Evolutionary conservation across 176 grass and related monocot genomes (phyloP).

Genomic region (Cenchrus americanus): DNA sequence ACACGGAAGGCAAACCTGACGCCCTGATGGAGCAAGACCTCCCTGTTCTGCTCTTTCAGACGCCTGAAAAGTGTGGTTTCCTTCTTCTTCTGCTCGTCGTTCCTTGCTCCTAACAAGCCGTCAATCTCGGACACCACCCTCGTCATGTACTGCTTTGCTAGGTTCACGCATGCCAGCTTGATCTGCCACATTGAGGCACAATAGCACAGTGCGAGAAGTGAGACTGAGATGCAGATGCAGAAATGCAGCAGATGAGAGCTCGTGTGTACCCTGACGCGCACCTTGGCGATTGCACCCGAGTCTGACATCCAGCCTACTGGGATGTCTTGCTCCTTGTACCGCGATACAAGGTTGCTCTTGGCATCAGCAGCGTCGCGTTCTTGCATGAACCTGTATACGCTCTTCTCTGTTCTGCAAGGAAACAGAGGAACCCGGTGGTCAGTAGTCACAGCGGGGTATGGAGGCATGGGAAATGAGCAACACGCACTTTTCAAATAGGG

Average conservation of each 20-base stretch:
- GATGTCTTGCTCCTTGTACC: conserved; percentile 71
- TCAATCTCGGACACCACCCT: conserved; percentile 66
- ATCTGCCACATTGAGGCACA: conserved; percentile 44
- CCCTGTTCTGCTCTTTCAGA: conserved; percentile 61
- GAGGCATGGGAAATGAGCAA: neutral
- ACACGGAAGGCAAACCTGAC: conserved; percentile 76
- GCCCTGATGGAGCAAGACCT: conserved; percentile 70
- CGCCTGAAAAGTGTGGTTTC: neutral
- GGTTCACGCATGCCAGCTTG: conserved; percentile 71
- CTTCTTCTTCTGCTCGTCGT: neutral
- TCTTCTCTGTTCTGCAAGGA: conserved; percentile 64
- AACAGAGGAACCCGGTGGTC: neutral
- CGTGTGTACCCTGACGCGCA: neutral
- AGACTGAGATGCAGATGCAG: neutral
- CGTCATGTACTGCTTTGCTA: conserved; percentile 69
- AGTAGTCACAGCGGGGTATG: neutral
- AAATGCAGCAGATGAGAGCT: neutral
- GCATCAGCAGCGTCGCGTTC: conserved; percentile 30
- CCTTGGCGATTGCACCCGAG: conserved; percentile 61
- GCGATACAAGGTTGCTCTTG: conserved; percentile 56
- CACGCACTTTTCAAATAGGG: conserved; percentile 67
- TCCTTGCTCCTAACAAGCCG: conserved; percentile 26
- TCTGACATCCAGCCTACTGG: conserved; percentile 63
- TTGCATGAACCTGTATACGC: conserved; percentile 43
- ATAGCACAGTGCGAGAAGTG: neutral